Percentiles rank a stretch among this genome's conserved stretches.
phyloP scores from a whole-genome alignment of 192 early-diverging fungal genomes.

The Dimargaris cristalligena region DNA sequence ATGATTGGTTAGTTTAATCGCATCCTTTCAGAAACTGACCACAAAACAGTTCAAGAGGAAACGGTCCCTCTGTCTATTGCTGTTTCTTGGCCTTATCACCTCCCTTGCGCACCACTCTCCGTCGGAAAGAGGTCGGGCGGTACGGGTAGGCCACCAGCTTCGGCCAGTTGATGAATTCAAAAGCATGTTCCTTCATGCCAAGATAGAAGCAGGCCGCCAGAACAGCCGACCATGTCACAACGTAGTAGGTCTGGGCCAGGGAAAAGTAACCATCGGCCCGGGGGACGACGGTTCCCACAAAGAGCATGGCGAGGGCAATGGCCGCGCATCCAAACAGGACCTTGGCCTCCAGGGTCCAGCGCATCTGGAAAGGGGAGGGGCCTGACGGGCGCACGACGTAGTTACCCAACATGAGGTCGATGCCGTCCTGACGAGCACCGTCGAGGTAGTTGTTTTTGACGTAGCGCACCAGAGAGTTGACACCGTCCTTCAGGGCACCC shows the following conservation, averaged over 20 bases:
- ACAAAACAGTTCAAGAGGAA: no score
- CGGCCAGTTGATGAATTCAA: conserved; percentile 33
- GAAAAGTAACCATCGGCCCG: conserved; percentile 20
- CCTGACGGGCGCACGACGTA: conserved; percentile 22
- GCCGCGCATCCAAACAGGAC: conserved; percentile 29
- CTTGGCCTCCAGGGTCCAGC: conserved; percentile 37
- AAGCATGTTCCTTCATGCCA: conserved; percentile 21
- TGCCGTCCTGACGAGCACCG: conserved; percentile 81
- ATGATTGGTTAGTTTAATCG: no score
- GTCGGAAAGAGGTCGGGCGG: conserved; percentile 15
- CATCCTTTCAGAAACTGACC: no score
- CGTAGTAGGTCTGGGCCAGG: conserved; percentile 19
- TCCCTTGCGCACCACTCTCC: background rate
- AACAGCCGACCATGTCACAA: conserved; percentile 19
- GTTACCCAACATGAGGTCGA: conserved; percentile 72
- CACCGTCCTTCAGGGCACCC: conserved; percentile 67
- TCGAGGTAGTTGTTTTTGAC: conserved; percentile 91
- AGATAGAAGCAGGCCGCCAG: conserved; percentile 20
- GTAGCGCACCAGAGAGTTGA: conserved; percentile 73
- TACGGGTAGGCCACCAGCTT: conserved; percentile 21
- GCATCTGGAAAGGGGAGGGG: conserved; percentile 32
- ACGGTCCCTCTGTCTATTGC: no score
- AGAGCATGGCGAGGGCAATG: conserved; percentile 30
- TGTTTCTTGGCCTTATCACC: background rate
- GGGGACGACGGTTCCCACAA: conserved; percentile 31